phyloP scores from a whole-genome alignment of 352 stramenopile species.

The Phytopythium aichiense region DNA sequence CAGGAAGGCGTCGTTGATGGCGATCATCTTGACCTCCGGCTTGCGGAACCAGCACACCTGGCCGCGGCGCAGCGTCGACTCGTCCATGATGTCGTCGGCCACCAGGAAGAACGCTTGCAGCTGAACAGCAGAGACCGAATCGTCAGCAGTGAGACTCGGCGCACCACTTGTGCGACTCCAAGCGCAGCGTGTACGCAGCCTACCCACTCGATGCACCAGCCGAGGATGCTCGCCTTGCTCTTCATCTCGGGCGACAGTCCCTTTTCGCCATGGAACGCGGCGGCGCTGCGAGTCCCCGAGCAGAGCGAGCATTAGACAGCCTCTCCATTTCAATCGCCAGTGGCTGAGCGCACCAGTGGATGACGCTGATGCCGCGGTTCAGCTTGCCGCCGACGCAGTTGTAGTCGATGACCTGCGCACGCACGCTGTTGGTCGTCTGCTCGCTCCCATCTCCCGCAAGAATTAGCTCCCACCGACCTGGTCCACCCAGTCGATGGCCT shows the following conservation, averaged over 20 bases:
- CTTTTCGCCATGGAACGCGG: conserved; percentile 47
- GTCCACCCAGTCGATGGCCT: conserved; percentile 75
- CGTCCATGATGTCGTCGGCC: conserved; percentile 99
- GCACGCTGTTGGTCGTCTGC: too few relatives aligned
- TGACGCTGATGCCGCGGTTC: conserved; percentile 96
- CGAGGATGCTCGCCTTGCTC: conserved; percentile 90
- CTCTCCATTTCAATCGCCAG: too few relatives aligned
- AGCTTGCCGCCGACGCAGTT: conserved; percentile 98
- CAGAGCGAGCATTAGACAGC: neutral
- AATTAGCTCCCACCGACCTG: conserved; percentile 18
- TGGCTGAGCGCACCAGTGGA: conserved; percentile 61
- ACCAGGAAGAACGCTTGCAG: conserved; percentile 99
- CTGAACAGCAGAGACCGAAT: conserved; percentile 21
- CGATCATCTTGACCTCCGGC: conserved; percentile 89
- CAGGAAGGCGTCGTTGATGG: conserved; percentile 97
- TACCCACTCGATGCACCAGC: conserved; percentile 98
- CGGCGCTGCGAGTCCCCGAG: conserved; percentile 27
- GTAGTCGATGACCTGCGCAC: conserved; percentile 87
- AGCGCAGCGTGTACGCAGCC: conserved; percentile 6
- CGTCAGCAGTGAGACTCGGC: neutral
- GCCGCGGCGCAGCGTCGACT: conserved; percentile 92
- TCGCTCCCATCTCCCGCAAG: conserved; percentile 1
- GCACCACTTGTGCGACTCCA: neutral
- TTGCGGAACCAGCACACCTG: conserved; percentile 97
- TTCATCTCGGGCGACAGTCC: conserved; percentile 62